These are phyloP conservation scores for Pyrus betulifolia DNA, from an alignment of 306 rosid genomes.

Conservation along the genomic window DNA sequence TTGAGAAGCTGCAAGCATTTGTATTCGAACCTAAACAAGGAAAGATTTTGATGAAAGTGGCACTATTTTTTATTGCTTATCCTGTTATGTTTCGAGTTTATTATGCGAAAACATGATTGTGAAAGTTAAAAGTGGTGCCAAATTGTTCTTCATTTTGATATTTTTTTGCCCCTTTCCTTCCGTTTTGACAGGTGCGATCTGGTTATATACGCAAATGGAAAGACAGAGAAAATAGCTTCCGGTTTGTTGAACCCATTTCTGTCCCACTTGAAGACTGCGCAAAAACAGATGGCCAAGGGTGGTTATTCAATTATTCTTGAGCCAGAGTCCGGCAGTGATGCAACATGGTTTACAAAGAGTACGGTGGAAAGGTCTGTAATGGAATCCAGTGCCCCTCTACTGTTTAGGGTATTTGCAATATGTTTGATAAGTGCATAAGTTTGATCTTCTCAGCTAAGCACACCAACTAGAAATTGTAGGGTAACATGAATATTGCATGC, in stretches of 20 bases:
- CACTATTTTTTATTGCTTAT: neutral
- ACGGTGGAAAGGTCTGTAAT: slow-evolving; percentile 68
- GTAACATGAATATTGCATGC: neutral
- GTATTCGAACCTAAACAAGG: neutral
- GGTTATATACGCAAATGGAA: slow-evolving; percentile 77
- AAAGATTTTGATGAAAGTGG: neutral
- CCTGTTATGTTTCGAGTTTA: neutral
- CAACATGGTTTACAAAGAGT: slow-evolving; percentile 78
- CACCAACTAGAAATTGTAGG: neutral
- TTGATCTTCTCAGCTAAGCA: neutral
- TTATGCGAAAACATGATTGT: neutral
- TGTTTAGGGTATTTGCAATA: neutral
- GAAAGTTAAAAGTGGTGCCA: neutral
- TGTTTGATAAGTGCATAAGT: neutral
- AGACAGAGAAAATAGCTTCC: slow-evolving; percentile 85
- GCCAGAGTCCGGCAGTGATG: slow-evolving; percentile 50
- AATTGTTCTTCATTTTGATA: neutral
- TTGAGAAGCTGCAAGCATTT: neutral
- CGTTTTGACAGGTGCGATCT: slow-evolving; percentile 68
- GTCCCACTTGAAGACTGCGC: slow-evolving; percentile 90
- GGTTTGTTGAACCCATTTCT: slow-evolving; percentile 87
- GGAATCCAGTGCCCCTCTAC: neutral
- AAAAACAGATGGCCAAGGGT: slow-evolving; percentile 91
- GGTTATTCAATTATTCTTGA: slow-evolving; percentile 90
- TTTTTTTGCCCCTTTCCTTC: neutral